These are phyloP conservation scores for barley (Hordeum vulgare) DNA, from an alignment of 176 grass and related monocot species.

Conservation along the genomic window MorexV3_pseudomolecules_assembly NC_058520.1:606686870-606687369, in stretches of 20 bases:
- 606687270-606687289: too few species aligned
- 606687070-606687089: not conserved
- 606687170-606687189: not conserved
- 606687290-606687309: too few species aligned
- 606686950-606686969: not conserved
- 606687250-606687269: not conserved
- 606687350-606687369: too few species aligned
- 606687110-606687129: not conserved
- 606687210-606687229: not conserved
- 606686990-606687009: not conserved
- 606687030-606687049: not conserved
- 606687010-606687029: not conserved
- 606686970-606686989: not conserved
- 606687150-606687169: not conserved
- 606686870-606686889: not conserved
- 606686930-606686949: not conserved
- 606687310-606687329: too few species aligned
- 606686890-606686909: not conserved
- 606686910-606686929: not conserved
- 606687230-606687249: not conserved
- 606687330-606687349: too few species aligned
- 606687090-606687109: not conserved
- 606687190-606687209: not conserved
- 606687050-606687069: not conserved
- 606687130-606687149: not conserved